Conservation (phyloP, 2,329 filamentous ascomycete genomes). For the Passalora sequoiae region DNA sequence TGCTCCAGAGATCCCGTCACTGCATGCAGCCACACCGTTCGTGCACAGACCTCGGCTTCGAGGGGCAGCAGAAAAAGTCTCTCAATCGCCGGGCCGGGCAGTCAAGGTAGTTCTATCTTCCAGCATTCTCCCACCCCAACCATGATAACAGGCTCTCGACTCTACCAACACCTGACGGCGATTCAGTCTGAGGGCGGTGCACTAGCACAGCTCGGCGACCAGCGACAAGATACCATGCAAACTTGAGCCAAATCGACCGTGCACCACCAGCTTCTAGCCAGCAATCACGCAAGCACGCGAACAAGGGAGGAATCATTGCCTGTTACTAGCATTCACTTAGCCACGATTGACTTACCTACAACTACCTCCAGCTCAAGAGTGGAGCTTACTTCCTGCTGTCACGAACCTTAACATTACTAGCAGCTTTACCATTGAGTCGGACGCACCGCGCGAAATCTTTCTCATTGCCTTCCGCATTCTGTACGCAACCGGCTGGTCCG, state of each 20-base stretch:
- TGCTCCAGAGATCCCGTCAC: too few relatives aligned
- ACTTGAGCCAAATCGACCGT: too few relatives aligned
- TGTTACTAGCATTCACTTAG: not conserved
- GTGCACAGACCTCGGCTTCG: too few relatives aligned
- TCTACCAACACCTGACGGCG: not conserved
- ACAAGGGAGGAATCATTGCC: not conserved
- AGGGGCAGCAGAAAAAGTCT: conserved; percentile 1
- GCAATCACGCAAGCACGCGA: conserved; percentile 1
- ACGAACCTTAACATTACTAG: too few relatives aligned
- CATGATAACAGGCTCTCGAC: not conserved
- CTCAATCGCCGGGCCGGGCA: too few relatives aligned
- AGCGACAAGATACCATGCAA: not conserved
- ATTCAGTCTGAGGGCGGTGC: conserved; percentile 1
- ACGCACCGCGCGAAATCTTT: not conserved
- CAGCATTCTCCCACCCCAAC: too few relatives aligned
- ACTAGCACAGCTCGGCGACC: conserved; percentile 1
- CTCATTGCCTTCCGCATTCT: conserved; percentile 2
- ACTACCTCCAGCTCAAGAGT: not conserved
- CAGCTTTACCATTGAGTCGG: not conserved
- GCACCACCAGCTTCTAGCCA: not conserved
- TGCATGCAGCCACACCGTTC: too few relatives aligned
- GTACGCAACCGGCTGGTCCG: not conserved
- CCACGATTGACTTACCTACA: not conserved
- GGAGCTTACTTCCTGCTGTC: too few relatives aligned
- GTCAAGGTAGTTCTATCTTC: too few relatives aligned